A percentile compares a stretch with the other conserved stretches of the same genome.
These are phyloP conservation scores for Thelephora aurantiotincta DNA, from an alignment of 768 basidiomycete genomes.

Conservation along the genomic window DNA sequence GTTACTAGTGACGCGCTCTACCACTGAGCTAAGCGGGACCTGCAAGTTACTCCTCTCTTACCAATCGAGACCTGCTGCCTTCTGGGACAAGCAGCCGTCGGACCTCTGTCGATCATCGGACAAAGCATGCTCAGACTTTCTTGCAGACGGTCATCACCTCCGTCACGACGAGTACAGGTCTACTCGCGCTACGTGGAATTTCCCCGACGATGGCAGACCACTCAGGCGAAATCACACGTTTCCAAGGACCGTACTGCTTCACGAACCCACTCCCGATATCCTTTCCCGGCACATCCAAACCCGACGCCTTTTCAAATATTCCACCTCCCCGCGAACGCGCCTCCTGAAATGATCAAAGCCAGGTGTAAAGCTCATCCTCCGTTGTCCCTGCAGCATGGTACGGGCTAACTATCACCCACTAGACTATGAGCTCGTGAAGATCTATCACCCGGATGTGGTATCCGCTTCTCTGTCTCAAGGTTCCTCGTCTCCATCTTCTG, in stretches of 20 bases:
- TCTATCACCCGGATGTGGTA: slow-evolving; percentile 67
- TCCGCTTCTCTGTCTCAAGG: slow-evolving; percentile 20
- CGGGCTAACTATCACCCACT: background rate
- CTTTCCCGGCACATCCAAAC: slow-evolving; percentile 18
- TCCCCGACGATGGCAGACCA: too few relatives aligned
- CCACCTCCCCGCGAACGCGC: slow-evolving; percentile 21
- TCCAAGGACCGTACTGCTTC: too few relatives aligned
- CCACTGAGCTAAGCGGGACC: slow-evolving; percentile 22
- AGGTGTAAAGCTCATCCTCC: slow-evolving; percentile 17
- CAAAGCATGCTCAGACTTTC: too few relatives aligned
- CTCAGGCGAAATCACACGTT: too few relatives aligned
- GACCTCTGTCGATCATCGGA: too few relatives aligned
- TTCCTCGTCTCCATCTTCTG: background rate
- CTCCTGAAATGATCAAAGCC: slow-evolving; percentile 22
- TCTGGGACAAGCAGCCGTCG: too few relatives aligned
- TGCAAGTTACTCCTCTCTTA: too few relatives aligned
- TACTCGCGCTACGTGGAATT: too few relatives aligned
- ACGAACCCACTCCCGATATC: slow-evolving; percentile 7
- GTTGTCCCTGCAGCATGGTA: too few relatives aligned
- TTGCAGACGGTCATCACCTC: too few relatives aligned
- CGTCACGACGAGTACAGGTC: too few relatives aligned
- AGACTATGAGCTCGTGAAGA: slow-evolving; percentile 72
- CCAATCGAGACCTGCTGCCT: too few relatives aligned
- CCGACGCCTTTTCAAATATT: slow-evolving; percentile 27
- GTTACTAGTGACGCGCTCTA: slow-evolving; percentile 58